A percentile compares a stretch with the other conserved stretches of the same genome.
phyloP scores from a whole-genome alignment of 169 alveolate species.

The Condylostoma magnum region DNA sequence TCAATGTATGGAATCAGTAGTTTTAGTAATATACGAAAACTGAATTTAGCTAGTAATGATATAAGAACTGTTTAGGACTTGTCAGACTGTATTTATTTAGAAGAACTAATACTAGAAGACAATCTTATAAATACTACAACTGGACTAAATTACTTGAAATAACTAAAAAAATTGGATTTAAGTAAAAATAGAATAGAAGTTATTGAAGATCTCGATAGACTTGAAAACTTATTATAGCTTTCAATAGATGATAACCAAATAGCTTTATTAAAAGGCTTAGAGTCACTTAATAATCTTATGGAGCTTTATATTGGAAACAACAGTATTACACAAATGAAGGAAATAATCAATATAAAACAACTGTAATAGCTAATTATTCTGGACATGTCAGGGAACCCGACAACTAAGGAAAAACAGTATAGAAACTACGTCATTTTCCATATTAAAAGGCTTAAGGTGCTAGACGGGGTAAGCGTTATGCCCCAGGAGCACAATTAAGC shows the following conservation, averaged over 20 bases:
- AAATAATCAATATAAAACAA: slow-evolving; percentile 61
- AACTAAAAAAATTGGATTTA: slow-evolving; percentile 73
- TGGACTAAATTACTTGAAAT: slow-evolving; percentile 51
- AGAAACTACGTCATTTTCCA: slow-evolving; percentile 63
- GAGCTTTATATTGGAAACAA: slow-evolving; percentile 83
- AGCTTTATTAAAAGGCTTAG: slow-evolving; percentile 57
- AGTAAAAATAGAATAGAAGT: slow-evolving; percentile 69
- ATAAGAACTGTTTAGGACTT: slow-evolving; percentile 68
- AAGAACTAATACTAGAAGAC: slow-evolving; percentile 73
- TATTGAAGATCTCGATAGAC: slow-evolving; percentile 45
- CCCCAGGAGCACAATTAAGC: slow-evolving; percentile 53
- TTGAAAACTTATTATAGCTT: neutral
- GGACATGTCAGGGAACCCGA: slow-evolving; percentile 71
- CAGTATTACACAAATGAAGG: slow-evolving; percentile 61
- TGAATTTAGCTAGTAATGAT: slow-evolving; percentile 65
- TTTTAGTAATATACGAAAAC: slow-evolving; percentile 57
- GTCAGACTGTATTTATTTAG: slow-evolving; percentile 55
- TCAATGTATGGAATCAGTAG: slow-evolving; percentile 60
- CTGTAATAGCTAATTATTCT: slow-evolving; percentile 68
- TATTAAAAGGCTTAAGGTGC: slow-evolving; percentile 59
- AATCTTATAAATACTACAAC: slow-evolving; percentile 62
- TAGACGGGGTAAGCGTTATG: slow-evolving; percentile 65
- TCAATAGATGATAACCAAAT: slow-evolving; percentile 78
- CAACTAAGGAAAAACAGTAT: slow-evolving; percentile 54
- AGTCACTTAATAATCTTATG: slow-evolving; percentile 61